These are phyloP conservation scores for Neofusicoccum cordaticola DNA, from an alignment of 2,329 filamentous ascomycete species.

Conservation along the genomic window DNA sequence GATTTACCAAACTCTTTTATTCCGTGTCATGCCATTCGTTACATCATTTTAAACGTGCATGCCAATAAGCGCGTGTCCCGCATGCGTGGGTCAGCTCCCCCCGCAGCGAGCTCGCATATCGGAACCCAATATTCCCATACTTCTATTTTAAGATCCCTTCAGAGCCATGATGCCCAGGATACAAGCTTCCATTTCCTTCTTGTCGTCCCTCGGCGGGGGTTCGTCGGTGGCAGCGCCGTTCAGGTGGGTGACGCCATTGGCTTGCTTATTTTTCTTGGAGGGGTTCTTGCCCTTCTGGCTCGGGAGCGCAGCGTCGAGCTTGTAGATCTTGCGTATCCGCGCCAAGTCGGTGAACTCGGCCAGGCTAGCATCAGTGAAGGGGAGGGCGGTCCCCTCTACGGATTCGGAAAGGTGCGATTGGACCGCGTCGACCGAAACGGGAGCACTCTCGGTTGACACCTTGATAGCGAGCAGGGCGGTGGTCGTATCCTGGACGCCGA, in stretches of 20 bases:
- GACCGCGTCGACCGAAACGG: constrained; percentile 45
- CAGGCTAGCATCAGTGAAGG: constrained; percentile 65
- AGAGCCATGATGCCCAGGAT: constrained; percentile 76
- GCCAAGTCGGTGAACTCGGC: constrained; percentile 34
- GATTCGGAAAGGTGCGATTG: constrained; percentile 59
- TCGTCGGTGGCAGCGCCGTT: constrained; percentile 6
- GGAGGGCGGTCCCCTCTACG: constrained; percentile 59
- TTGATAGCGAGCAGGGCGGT: constrained; percentile 78
- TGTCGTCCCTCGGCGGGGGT: constrained; percentile 43
- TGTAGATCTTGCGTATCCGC: constrained; percentile 68
- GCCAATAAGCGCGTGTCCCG: not conserved
- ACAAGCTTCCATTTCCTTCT: constrained; percentile 63
- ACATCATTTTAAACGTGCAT: not conserved
- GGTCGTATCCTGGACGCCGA: constrained; percentile 72
- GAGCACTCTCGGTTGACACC: constrained; percentile 53
- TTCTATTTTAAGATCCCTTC: constrained; percentile 52
- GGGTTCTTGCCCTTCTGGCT: constrained; percentile 24
- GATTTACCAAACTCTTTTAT: not conserved
- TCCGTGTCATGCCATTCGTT: not conserved
- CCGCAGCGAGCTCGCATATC: not conserved
- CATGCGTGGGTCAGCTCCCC: not conserved
- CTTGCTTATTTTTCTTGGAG: constrained; percentile 33
- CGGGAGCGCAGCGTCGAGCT: constrained; percentile 61
- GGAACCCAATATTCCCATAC: not conserved
- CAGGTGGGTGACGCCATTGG: constrained; percentile 16